Conservation (phyloP, 1,284 basidiomycete species). For the Ustilago xerochloae region DNA sequence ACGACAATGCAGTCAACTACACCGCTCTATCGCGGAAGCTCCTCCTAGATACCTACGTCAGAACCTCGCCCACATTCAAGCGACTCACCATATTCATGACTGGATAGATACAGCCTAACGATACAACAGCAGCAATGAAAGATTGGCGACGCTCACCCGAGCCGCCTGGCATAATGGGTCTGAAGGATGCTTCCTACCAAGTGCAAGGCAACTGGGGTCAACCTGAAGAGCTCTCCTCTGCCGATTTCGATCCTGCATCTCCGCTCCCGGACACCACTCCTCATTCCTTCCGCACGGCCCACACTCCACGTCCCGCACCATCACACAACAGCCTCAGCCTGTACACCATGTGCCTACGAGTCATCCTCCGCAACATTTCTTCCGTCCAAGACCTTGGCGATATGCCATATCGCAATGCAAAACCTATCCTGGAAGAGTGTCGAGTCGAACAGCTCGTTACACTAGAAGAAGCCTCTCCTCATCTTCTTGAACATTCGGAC, state of each 20-base stretch:
- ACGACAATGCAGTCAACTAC: constrained; percentile 5
- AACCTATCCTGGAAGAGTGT: constrained; percentile 58
- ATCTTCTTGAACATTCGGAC: constrained; percentile 47
- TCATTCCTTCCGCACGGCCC: constrained; percentile 3
- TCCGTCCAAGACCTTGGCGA: constrained; percentile 61
- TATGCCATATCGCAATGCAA: constrained; percentile 60
- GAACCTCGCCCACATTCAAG: too few relatives aligned
- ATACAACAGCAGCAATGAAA: constrained; percentile 42
- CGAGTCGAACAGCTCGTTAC: constrained; percentile 57
- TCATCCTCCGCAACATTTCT: constrained; percentile 55
- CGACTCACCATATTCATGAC: background rate
- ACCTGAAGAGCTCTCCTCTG: constrained; percentile 30
- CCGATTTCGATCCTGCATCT: constrained; percentile 33
- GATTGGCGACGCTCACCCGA: constrained; percentile 58
- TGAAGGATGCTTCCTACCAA: constrained; percentile 17
- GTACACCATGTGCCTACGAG: constrained; percentile 44
- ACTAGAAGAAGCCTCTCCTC: constrained; percentile 59
- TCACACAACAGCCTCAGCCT: constrained; percentile 2
- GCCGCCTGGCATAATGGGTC: constrained; percentile 57
- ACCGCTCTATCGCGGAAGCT: background rate
- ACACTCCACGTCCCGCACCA: background rate
- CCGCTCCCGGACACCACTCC: constrained; percentile 21
- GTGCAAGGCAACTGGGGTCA: constrained; percentile 37
- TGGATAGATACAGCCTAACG: background rate
- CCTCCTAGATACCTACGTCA: background rate